These are phyloP conservation scores for Aspergillus homomorphus DNA, from an alignment of 495 filamentous ascomycete genomes.

Conservation along the genomic window DNA sequence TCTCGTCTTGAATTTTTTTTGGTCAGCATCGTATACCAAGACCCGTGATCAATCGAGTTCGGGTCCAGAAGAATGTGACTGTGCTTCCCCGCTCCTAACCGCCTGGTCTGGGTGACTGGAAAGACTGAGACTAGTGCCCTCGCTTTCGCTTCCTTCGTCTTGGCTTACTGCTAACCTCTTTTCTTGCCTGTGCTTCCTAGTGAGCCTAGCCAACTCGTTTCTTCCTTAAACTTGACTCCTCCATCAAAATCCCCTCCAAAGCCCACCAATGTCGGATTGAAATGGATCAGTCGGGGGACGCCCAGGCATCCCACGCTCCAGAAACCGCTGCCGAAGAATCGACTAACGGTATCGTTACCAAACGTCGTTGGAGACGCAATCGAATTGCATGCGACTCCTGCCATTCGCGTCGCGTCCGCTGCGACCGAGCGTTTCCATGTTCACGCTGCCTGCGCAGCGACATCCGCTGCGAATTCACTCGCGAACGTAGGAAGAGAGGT, in stretches of 20 bases:
- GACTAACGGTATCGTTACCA: constrained; percentile 26
- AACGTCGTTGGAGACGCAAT: constrained; percentile 46
- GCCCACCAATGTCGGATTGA: constrained; percentile 28
- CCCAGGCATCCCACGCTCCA: constrained; percentile 17
- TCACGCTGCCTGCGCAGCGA: constrained; percentile 45
- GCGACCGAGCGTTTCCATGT: constrained; percentile 48
- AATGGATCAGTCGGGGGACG: constrained; percentile 40
- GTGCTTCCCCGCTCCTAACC: not conserved
- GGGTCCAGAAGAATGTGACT: not conserved
- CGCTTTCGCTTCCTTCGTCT: not conserved
- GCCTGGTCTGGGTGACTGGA: not conserved
- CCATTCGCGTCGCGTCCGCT: constrained; percentile 46
- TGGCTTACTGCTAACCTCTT: not conserved
- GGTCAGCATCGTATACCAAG: not conserved
- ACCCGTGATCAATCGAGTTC: not conserved
- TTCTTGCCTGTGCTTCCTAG: not conserved
- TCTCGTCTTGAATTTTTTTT: too few relatives aligned
- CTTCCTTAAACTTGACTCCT: not conserved
- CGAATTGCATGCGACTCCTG: constrained; percentile 48
- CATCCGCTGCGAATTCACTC: constrained; percentile 43
- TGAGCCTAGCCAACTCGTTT: constrained; percentile 1
- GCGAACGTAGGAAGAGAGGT: constrained; percentile 45
- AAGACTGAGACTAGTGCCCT: not conserved
- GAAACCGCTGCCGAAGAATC: constrained; percentile 27
- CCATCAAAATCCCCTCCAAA: not conserved